Evolutionary conservation across 129 eudicot genomes (phyloP), one percentile per base, ranked within the genome.

Genomic region (Artemisia tridentata): DNA sequence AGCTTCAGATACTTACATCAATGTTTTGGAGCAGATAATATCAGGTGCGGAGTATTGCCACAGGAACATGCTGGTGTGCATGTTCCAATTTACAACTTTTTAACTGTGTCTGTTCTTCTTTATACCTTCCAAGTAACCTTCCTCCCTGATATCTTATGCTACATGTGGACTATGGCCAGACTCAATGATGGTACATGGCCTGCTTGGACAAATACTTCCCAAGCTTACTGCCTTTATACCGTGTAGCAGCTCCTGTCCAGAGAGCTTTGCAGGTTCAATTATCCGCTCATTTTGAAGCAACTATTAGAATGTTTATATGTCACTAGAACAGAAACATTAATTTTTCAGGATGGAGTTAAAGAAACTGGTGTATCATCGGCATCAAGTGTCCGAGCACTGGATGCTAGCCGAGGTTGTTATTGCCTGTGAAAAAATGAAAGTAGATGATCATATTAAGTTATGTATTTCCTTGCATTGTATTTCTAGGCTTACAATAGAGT

Each of bases 171-270:
- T 27, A 27, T 27, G 31, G 31, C 31, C 31, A 27, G 31, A 27
- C 31, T 27, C 31, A 27, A 27, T 5, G 31, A 27, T 27, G 31
- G 31, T 27, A 27, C 31, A 27, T 27, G 31, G 31, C 31, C 31
- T 27, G 31, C 31, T 27, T 27, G 31, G 31, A 27, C 0, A 27
- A 27, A 27, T 27, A 27, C 31, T 27, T 27, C 78, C 98, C 98
- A 50, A 93, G 98, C 49, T 72, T 93, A 83, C 84, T 93, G 67
- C 98, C 98, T 72, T 78, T 89, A 72, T 93, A 93, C 76, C 96
- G 96, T 61, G 98, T 96, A 58, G 97, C 97, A 45, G 95, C 98
- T 65, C 98, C 98, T 79, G 98, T 93, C 84, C 98, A 93, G 74
- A 89, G 98, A 79, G 96, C 98, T 58, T 72, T 93, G 73, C 95